These are phyloP conservation scores for Colletotrichum sp. DNA, from an alignment of 2,329 filamentous ascomycete species.

Conservation along the genomic window DNA sequence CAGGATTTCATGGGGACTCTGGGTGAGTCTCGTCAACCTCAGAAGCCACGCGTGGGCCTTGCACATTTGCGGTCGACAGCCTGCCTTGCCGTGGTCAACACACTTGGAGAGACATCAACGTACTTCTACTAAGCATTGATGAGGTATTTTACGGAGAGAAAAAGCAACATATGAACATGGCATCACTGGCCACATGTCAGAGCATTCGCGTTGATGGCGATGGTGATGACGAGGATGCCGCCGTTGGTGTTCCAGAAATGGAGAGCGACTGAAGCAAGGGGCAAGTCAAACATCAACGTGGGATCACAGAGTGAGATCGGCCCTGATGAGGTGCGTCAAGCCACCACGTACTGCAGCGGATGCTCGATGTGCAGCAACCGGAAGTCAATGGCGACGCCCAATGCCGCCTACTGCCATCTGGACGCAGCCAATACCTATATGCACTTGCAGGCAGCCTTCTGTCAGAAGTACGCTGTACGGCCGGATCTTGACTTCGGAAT, in stretches of 20 bases:
- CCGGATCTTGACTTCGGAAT: neutral
- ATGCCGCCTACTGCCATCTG: neutral
- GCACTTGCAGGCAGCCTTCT: neutral
- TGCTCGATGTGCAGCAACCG: neutral
- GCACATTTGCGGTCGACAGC: neutral
- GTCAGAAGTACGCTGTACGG: neutral
- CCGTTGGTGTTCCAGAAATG: neutral
- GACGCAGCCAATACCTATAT: neutral
- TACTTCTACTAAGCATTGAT: neutral
- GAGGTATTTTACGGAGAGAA: neutral
- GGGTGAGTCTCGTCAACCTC: neutral
- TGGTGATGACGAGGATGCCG: neutral
- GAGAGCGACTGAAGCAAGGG: slow-evolving; percentile 4
- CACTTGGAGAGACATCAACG: neutral
- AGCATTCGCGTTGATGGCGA: neutral
- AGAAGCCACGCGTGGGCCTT: neutral
- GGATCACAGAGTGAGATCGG: neutral
- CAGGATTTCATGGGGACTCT: neutral
- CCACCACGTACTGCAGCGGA: neutral
- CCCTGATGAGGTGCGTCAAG: neutral
- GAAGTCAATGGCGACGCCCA: neutral
- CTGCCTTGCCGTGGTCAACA: neutral
- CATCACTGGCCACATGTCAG: neutral
- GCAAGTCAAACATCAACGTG: neutral
- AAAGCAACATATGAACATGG: neutral